Evolutionary conservation across 2,329 filamentous ascomycete genomes (phyloP).

Genomic region (Aspergillus latus): DNA sequence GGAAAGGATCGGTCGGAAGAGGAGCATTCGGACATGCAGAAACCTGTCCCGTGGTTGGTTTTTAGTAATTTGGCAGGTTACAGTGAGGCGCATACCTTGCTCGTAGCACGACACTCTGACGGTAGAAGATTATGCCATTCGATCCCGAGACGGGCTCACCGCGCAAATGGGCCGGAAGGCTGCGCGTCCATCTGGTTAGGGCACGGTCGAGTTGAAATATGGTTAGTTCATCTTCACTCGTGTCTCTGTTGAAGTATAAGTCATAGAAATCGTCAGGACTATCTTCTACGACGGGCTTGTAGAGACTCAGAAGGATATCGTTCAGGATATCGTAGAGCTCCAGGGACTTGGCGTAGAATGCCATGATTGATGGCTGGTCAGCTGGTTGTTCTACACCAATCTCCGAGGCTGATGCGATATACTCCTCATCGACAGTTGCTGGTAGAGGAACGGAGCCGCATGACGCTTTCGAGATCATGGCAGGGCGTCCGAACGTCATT

Average conservation of each 20-base stretch:
- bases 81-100: constrained; percentile 26
- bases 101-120: constrained; percentile 34
- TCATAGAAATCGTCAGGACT: constrained; percentile 28
- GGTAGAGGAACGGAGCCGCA: constrained; percentile 32
- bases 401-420: constrained; percentile 19
- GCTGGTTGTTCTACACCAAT: constrained; percentile 23
- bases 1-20: constrained; percentile 34
- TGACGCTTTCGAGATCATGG: constrained; percentile 35
- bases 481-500: constrained; percentile 40
- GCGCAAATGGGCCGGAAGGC: constrained; percentile 30
- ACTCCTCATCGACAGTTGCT: constrained; percentile 34
- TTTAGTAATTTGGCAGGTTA: background rate
- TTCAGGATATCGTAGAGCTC: constrained; percentile 39
- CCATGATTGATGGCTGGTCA: constrained; percentile 30
- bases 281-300: constrained; percentile 29
- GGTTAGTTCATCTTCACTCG: constrained; percentile 27
- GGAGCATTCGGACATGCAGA: constrained; percentile 35
- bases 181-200: constrained; percentile 32
- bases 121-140: constrained; percentile 27
- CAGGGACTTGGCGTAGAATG: constrained; percentile 34
- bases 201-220: constrained; percentile 38
- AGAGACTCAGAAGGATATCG: constrained; percentile 33
- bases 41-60: constrained; percentile 22
- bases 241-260: constrained; percentile 28
- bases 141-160: constrained; percentile 5